phyloP scores from a whole-genome alignment of 73 alveolate species.

The Paramecium octaurelia region DNA sequence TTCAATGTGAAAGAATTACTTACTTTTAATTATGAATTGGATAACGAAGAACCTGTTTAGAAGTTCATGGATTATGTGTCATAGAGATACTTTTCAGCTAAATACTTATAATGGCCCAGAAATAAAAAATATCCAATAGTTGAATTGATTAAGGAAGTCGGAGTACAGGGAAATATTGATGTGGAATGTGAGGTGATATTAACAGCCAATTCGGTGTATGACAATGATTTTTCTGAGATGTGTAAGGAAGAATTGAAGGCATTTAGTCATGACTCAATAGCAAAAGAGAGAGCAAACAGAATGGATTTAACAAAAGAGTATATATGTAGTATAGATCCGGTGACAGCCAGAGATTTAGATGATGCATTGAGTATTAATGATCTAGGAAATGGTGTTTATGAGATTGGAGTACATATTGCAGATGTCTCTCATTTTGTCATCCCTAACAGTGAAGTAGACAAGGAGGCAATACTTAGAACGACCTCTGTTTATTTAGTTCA shows the following conservation, averaged over 20 bases:
- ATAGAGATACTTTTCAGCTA: slow-evolving; percentile 25
- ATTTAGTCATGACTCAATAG: background rate
- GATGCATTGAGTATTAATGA: slow-evolving; percentile 93
- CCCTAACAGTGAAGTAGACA: slow-evolving; percentile 90
- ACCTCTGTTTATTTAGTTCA: slow-evolving; percentile 97
- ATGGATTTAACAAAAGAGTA: slow-evolving; percentile 87
- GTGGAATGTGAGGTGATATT: slow-evolving; percentile 92
- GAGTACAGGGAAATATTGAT: slow-evolving; percentile 82
- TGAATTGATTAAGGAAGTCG: slow-evolving; percentile 74
- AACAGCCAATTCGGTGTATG: slow-evolving; percentile 90
- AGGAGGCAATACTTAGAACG: slow-evolving; percentile 95
- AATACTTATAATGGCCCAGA: background rate
- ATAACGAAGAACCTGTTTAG: background rate
- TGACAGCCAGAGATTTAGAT: slow-evolving; percentile 60
- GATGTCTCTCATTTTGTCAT: slow-evolving; percentile 98
- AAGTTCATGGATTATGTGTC: slow-evolving; percentile 1
- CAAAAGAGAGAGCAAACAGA: slow-evolving; percentile 81
- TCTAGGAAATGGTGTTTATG: slow-evolving; percentile 95
- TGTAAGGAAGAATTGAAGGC: slow-evolving; percentile 85
- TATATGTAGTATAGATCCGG: slow-evolving; percentile 96
- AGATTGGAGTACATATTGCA: slow-evolving; percentile 99
- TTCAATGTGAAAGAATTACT: background rate
- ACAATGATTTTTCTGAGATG: slow-evolving; percentile 86
- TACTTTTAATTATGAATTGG: background rate
- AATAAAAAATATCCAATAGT: background rate